Evolutionary conservation across 176 grass and related monocot species (phyloP), one percentile per base, ranked within the genome.

Genomic region (Rhynchospora tenuis): DNA sequence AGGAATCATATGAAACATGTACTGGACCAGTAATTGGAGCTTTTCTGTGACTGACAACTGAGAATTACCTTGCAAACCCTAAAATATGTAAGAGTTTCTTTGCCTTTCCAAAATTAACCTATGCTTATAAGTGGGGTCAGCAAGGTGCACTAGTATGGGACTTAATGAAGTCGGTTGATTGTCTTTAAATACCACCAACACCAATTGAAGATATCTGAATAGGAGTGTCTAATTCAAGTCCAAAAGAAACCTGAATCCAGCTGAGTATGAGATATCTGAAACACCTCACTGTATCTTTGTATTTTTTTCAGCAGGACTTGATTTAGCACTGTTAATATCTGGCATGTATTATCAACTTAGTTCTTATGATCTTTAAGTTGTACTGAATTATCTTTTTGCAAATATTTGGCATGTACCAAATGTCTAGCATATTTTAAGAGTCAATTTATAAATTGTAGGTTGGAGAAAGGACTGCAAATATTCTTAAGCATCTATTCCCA

Each of bases 401-500:
- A 33, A 33, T 38, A 38, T 38, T 4, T 38, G 2, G 33, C 33
- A 38, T 38, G 33, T 38, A 38, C 15, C 11, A 7, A 27, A 58
- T 28, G 7, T 62, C 42, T 59, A 63, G 42, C 4, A 19, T 45
- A 81, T 46, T 59, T 81, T 64, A 48, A 23, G 50, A 81, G 15
- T 54, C 6, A 27, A 28, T 66, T 82, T 82, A 28, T 28, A 45
- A 82, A 67, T 93, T 92, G 70, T 82, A 93, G 93, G 83, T 91
- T 85, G 96, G 96, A 68, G 86, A 92, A 89, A 91, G 89, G 86
- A 90, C 86, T 27, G 85, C 85, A 63, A 99, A 89, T 72, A 93
- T 99, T 90, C 56, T 95, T 19, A 93, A 99, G 79, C 91, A 99
- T 89, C 91, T 99, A 13, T 95, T 99, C 89, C 93, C 91, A 65